Evolutionary conservation across 1,139 yeast species (phyloP), one percentile per base, ranked within the genome.

Genomic region (Scheffersomyces segobiensis): DNA sequence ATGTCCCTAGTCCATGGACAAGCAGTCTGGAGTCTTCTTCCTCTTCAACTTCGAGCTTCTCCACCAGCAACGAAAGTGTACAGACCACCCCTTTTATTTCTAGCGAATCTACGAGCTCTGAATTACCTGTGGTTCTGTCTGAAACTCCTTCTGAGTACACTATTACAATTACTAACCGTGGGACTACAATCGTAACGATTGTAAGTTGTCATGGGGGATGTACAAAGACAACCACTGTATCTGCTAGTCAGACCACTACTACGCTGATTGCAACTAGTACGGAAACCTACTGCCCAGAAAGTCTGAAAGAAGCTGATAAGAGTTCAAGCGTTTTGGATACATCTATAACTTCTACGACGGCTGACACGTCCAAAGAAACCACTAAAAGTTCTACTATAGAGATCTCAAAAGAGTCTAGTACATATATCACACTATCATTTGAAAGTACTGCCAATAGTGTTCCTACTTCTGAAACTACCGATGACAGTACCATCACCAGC

Each of bases 221-320:
- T 32, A 32, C 42, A 10, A 32, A 10, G 42, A 32, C 55, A 7
- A 49, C 57, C 49, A 21, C 53, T 7, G 58, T 54, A 0, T 17
- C 56, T 12, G 19, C 32, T 18, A 53, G 60, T 3, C 17, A 20
- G 12, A 53, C 56, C 17, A 59, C 56, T 3, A 57, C 62, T 19
- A 42, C 59, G 14, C 60, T 60, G 4, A 52, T 19, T 55, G 21
- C 55, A 5, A 24, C 59, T 22, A 59, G 57, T 7, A 55, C 50
- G 2, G 49, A 21, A 14, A 56, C 57, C 18, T 32, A 32, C 4
- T 32, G 42, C 17, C 42, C 42, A 10, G 42, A 32, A 5, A 32
- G 42, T 12, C 32, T 24, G 32, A 3, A 14, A 32, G 42, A 32
- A 32, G 12, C 12, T 32, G 42, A 32, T 17, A 32, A 32, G 17